A percentile compares a stretch with the other conserved stretches of the same genome.
Evolutionary conservation across 2,329 filamentous ascomycete species (phyloP).

Genomic region (Xylariaceae sp.): DNA sequence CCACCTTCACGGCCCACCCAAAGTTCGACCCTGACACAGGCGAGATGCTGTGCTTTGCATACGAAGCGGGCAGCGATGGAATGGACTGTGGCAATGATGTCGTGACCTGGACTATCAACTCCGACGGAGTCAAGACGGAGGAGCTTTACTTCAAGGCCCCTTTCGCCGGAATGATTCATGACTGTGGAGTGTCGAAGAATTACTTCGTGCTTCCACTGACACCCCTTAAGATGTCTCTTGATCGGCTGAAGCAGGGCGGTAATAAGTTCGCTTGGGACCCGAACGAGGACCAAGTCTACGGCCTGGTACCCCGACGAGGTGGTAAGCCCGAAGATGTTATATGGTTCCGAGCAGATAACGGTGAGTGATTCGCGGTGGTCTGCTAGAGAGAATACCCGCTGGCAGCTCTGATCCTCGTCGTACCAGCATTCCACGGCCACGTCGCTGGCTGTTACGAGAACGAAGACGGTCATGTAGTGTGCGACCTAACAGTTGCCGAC

Average conservation of each 20-base stretch:
- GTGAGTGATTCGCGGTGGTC: conserved; percentile 28
- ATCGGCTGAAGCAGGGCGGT: conserved; percentile 39
- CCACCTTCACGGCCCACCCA: conserved; percentile 48
- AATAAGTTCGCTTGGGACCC: conserved; percentile 50
- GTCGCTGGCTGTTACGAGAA: conserved; percentile 45
- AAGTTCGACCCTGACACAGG: conserved; percentile 47
- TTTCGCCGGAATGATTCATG: conserved; percentile 49
- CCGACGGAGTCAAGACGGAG: conserved; percentile 38
- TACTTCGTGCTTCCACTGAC: conserved; percentile 44
- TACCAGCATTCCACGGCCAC: conserved; percentile 40
- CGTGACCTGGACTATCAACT: conserved; percentile 41
- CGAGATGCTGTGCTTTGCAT: conserved; percentile 48
- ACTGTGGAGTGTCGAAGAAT: conserved; percentile 43
- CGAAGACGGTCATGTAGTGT: conserved; percentile 39
- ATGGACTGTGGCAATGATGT: conserved; percentile 40
- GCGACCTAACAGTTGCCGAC: conserved; percentile 39
- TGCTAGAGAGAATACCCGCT: too few relatives aligned
- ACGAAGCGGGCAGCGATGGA: conserved; percentile 41
- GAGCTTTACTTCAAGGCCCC: conserved; percentile 46
- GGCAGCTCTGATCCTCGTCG: neutral
- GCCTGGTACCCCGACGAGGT: conserved; percentile 44
- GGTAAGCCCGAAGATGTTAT: conserved; percentile 47
- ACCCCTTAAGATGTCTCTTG: conserved; percentile 41
- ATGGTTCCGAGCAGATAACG: conserved; percentile 47
- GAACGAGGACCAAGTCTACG: conserved; percentile 51